Evolutionary conservation across 768 basidiomycete genomes (phyloP), one percentile per base, ranked within the genome.

Genomic region (Pulveroboletus sp.): DNA sequence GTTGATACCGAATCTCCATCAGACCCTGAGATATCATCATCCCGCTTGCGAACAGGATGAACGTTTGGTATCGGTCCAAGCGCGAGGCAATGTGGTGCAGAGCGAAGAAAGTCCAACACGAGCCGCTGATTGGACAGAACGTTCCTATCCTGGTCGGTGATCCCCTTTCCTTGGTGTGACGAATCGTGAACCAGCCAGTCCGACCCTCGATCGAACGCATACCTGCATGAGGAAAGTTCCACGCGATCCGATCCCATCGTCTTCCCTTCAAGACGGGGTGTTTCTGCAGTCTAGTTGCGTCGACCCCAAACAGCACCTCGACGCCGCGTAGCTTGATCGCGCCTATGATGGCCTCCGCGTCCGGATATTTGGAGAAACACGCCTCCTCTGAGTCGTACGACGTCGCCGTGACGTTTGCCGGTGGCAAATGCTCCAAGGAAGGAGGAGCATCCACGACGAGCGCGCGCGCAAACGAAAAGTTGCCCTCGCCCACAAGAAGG

Each of bases 151-250:
- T 94, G 92, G 66, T 97, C 92, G 20, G 88, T 80, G 53, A 97
- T 93, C 3, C 94, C 92, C 63, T 83, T 90, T 22, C 89, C 88
- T 90, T 60, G 35, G 55, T 40, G 32, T 19, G 17, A 31, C 27
- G 32, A 19, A 20, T 22, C 13, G 47, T 46, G 42, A 54, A 40
- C 39, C 1, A 50, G 23, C 20, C 8, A n/a, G 20, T 23, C 10
- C 43, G 10, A 12, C 37, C 0, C 10, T 38, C 26, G 13, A 41
- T 5, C 38, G n/a, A 48, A 40, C 12, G 61, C 81, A 55, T 60
- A 90, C 94, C 94, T 60, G 88, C 87, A 71, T 98, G 95, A 50
- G 95, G 95, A 64, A 97, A 98, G 65, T 98, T 96, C 85, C 92
- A 97, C 7, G 90, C 81, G 49, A 97, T 78, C 53, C 79, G 80